Percentiles rank a stretch among this genome's conserved stretches.
phyloP scores from a whole-genome alignment of 2,329 filamentous ascomycete genomes.

The Aspergillus udagawae region DNA sequence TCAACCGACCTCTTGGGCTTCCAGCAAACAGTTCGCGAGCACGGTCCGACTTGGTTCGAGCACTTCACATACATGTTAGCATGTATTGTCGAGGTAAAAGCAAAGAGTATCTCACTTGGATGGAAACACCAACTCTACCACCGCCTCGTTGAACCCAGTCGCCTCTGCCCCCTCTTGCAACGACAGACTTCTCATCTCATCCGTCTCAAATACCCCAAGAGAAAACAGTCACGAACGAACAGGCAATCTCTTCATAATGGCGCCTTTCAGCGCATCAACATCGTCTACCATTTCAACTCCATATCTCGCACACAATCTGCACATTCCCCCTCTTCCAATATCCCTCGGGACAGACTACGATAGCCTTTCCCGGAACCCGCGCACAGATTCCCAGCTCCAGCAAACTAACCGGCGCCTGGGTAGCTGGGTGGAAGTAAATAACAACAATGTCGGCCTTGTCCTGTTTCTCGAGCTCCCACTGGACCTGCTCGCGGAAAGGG shows the following conservation, averaged over 20 bases:
- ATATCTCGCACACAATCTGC: constrained; percentile 9
- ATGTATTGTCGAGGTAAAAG: no score
- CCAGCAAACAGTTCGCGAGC: no score
- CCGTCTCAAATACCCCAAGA: no score
- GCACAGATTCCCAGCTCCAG: constrained; percentile 8
- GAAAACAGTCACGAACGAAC: no score
- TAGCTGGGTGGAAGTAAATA: constrained; percentile 9
- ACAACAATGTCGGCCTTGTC: constrained; percentile 5
- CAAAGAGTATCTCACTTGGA: no score
- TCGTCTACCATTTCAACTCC: constrained; percentile 7
- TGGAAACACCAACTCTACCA: no score
- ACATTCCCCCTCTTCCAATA: constrained; percentile 14
- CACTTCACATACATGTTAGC: no score
- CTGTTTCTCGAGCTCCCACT: constrained; percentile 8
- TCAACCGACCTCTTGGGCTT: no score
- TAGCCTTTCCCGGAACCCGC: constrained; percentile 3
- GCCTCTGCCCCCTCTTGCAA: no score
- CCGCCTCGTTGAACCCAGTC: no score
- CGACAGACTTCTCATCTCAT: no score
- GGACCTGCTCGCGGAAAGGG: constrained; percentile 5
- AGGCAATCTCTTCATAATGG: constrained; percentile 1
- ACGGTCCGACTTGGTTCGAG: no score
- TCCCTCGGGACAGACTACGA: constrained; percentile 9
- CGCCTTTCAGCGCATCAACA: constrained; percentile 2
- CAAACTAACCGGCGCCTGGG: constrained; percentile 8